phyloP scores from a whole-genome alignment of 208 protist species.

The Trypanosoma caninum region DNA sequence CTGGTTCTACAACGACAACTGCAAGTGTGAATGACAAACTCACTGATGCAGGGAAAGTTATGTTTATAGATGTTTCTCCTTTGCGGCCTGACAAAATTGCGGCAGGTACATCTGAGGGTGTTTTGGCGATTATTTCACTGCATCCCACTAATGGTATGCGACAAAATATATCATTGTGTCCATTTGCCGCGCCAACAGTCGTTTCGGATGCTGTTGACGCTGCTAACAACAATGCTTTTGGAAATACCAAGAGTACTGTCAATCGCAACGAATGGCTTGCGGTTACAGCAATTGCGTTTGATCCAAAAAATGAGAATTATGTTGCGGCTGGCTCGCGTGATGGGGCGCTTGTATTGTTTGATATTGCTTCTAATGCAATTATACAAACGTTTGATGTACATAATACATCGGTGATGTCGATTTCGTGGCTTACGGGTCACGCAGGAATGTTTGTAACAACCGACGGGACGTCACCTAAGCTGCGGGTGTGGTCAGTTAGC shows the following conservation, averaged over 20 bases:
- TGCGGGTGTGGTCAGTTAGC: conserved; percentile 66
- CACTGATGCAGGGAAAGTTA: conserved; percentile 44
- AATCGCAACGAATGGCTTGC: conserved; percentile 25
- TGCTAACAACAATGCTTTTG: neutral
- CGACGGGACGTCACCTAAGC: conserved; percentile 43
- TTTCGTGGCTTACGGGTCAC: conserved; percentile 68
- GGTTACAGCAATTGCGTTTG: conserved; percentile 64
- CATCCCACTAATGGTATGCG: conserved; percentile 66
- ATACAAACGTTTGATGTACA: conserved; percentile 51
- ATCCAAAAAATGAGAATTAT: conserved; percentile 60
- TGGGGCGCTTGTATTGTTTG: conserved; percentile 60
- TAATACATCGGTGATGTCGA: conserved; percentile 36
- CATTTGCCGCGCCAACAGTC: conserved; percentile 42
- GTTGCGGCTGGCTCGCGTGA: conserved; percentile 70
- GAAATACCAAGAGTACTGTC: conserved; percentile 3
- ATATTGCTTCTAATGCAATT: conserved; percentile 36
- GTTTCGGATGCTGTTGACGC: neutral
- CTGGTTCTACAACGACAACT: too few species aligned
- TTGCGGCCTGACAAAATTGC: conserved; percentile 70
- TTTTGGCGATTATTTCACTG: conserved; percentile 52
- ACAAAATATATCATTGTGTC: conserved; percentile 37
- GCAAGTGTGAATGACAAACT: neutral
- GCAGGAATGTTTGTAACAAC: conserved; percentile 64
- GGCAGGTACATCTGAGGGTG: conserved; percentile 70
- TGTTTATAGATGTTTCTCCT: conserved; percentile 52